Percentiles rank a stretch among this genome's conserved stretches.
These are phyloP conservation scores for Mycena epipterygia DNA, from an alignment of 768 basidiomycete species.

Conservation along the genomic window DNA sequence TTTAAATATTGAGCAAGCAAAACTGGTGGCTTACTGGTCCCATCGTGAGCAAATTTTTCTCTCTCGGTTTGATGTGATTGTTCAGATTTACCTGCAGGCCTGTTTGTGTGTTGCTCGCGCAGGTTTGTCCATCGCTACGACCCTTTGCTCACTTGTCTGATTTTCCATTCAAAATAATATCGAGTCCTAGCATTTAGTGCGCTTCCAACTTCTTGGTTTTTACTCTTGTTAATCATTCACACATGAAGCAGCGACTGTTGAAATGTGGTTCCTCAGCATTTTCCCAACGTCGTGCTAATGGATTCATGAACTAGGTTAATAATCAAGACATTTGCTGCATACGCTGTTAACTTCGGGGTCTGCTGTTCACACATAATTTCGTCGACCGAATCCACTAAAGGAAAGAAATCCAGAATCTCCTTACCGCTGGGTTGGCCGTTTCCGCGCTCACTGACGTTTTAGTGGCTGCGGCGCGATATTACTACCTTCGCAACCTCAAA, in stretches of 20 bases:
- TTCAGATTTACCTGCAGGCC: neutral
- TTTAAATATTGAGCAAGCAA: slow-evolving; percentile 49
- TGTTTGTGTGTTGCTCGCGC: slow-evolving; percentile 6
- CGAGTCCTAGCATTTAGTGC: slow-evolving; percentile 25
- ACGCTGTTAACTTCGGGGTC: slow-evolving; percentile 9
- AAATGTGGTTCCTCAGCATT: slow-evolving; percentile 3
- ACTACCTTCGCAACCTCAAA: slow-evolving; percentile 29
- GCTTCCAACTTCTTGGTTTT: neutral
- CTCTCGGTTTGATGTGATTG: neutral
- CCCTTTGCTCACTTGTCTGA: neutral
- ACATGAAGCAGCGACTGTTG: slow-evolving; percentile 14
- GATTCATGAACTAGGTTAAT: neutral
- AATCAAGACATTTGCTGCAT: neutral
- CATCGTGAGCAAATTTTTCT: slow-evolving; percentile 40
- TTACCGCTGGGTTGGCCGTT: slow-evolving; percentile 20
- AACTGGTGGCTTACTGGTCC: slow-evolving; percentile 51
- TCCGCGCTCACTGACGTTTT: slow-evolving; percentile 30
- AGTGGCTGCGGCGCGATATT: slow-evolving; percentile 26
- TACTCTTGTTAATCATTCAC: neutral
- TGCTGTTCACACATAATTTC: neutral
- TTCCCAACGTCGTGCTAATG: neutral
- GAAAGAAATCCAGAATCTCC: neutral
- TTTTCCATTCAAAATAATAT: neutral
- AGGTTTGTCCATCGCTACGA: slow-evolving; percentile 1
- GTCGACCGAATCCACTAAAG: neutral